Conservation (phyloP, 2,329 filamentous ascomycete species). For the Coniosporium tulheliwenetii region DNA sequence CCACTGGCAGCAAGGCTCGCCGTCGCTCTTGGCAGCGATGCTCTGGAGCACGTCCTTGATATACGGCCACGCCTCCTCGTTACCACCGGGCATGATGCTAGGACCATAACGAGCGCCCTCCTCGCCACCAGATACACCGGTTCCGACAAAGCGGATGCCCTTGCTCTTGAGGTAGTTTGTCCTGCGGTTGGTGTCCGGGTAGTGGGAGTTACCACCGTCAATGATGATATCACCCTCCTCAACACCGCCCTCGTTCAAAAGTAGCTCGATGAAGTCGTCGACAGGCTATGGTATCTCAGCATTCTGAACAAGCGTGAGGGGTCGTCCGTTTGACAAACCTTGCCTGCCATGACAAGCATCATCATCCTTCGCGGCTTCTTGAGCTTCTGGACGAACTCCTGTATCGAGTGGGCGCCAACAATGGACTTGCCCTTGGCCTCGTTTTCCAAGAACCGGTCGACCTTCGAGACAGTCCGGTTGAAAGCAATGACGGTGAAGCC, state of each 20-base stretch:
- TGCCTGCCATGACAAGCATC: slow-evolving; percentile 97
- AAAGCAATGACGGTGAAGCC: slow-evolving; percentile 93
- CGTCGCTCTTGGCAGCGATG: slow-evolving; percentile 94
- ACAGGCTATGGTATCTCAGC: slow-evolving; percentile 38
- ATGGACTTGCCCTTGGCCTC: slow-evolving; percentile 66
- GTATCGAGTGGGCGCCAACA: slow-evolving; percentile 78
- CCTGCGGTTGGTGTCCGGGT: slow-evolving; percentile 96
- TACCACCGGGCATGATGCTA: slow-evolving; percentile 96
- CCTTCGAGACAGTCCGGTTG: slow-evolving; percentile 98
- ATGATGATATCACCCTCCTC: slow-evolving; percentile 95
- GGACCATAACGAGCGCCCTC: slow-evolving; percentile 97
- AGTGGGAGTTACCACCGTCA: slow-evolving; percentile 98
- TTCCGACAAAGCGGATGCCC: slow-evolving; percentile 90
- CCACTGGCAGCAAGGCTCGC: slow-evolving; percentile 98
- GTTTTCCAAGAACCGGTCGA: slow-evolving; percentile 48
- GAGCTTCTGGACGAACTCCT: slow-evolving; percentile 93
- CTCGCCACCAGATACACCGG: slow-evolving; percentile 97
- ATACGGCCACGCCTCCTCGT: slow-evolving; percentile 92
- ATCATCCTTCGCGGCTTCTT: slow-evolving; percentile 96
- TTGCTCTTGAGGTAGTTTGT: slow-evolving; percentile 74
- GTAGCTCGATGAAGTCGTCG: slow-evolving; percentile 95
- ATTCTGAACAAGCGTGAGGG: too few species aligned
- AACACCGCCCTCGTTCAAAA: slow-evolving; percentile 52
- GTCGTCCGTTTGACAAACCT: slow-evolving; percentile 21
- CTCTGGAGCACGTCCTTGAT: slow-evolving; percentile 99